phyloP scores from a whole-genome alignment of 2,329 filamentous ascomycete genomes.

The Aspergillus quadricinctus region DNA sequence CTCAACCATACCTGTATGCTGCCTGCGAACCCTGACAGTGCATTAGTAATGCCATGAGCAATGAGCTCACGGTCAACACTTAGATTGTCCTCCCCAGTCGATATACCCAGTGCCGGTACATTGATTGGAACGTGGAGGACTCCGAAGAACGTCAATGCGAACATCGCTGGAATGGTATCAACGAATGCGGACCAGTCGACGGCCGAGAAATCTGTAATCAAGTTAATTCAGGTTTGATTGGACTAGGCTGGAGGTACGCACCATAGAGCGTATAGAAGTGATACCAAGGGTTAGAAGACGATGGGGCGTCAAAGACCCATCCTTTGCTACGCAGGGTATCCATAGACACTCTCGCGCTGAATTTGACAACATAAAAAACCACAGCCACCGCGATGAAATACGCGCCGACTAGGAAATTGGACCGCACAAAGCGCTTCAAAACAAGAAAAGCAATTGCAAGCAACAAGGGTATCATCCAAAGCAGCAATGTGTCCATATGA shows the following conservation, averaged over 20 bases:
- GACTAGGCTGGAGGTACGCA: constrained; percentile 43
- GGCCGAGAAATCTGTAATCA: constrained; percentile 63
- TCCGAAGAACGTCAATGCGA: constrained; percentile 95
- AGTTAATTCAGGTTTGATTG: constrained; percentile 1
- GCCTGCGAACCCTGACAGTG: constrained; percentile 76
- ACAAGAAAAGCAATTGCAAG: constrained; percentile 73
- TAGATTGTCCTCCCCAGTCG: constrained; percentile 86
- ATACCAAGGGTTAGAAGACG: constrained; percentile 86
- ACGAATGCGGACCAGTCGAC: constrained; percentile 79
- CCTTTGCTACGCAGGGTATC: constrained; percentile 65
- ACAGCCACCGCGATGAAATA: constrained; percentile 79
- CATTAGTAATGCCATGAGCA: constrained; percentile 89
- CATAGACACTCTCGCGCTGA: constrained; percentile 59
- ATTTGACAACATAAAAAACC: constrained; percentile 49
- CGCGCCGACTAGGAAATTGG: constrained; percentile 77
- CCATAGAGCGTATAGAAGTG: constrained; percentile 95
- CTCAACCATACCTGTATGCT: constrained; percentile 63
- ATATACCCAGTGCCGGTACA: constrained; percentile 85
- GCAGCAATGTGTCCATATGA: constrained; percentile 65
- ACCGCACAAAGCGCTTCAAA: constrained; percentile 70
- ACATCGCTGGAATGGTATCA: constrained; percentile 89
- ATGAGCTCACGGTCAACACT: constrained; percentile 88
- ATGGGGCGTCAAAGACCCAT: constrained; percentile 89
- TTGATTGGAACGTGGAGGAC: constrained; percentile 97
- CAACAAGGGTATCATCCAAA: constrained; percentile 77